These are phyloP conservation scores for Ceratocystis eucalypticola DNA, from an alignment of 2,329 filamentous ascomycete species.

Conservation along the genomic window DNA sequence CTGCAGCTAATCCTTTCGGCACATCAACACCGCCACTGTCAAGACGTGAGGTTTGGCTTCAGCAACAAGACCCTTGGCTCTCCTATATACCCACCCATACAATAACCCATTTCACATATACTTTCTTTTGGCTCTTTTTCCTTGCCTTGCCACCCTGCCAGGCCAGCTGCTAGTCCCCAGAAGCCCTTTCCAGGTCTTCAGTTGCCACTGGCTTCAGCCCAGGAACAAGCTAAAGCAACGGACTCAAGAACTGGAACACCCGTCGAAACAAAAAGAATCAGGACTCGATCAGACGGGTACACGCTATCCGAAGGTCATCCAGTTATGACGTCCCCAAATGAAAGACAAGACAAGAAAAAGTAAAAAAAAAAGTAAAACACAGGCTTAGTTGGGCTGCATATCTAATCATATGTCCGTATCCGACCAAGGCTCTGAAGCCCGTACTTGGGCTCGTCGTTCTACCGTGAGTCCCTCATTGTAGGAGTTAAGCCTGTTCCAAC, in stretches of 20 bases:
- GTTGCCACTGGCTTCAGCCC: neutral
- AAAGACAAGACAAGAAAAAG: neutral
- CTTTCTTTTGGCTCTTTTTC: neutral
- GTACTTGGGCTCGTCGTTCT: neutral
- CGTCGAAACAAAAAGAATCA: constrained; percentile 1
- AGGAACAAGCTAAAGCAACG: neutral
- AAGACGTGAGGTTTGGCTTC: neutral
- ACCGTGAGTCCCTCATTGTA: neutral
- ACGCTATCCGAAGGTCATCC: neutral
- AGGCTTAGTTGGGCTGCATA: neutral
- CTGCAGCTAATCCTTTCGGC: constrained; percentile 2
- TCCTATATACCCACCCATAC: neutral
- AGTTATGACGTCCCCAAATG: neutral
- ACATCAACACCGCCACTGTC: constrained; percentile 4
- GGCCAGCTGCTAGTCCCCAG: too few species aligned
- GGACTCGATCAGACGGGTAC: neutral
- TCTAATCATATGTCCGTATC: neutral
- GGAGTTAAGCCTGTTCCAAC: neutral
- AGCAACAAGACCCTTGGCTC: neutral
- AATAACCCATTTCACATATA: neutral
- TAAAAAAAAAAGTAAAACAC: neutral
- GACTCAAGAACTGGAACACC: neutral
- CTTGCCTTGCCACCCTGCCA: neutral
- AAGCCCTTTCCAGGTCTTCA: neutral
- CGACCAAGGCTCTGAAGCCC: neutral